Percentiles rank a stretch among this genome's conserved stretches.
These are phyloP conservation scores for Avena sativa DNA, from an alignment of 176 grass and related monocot genomes.

Conservation along the genomic window DNA sequence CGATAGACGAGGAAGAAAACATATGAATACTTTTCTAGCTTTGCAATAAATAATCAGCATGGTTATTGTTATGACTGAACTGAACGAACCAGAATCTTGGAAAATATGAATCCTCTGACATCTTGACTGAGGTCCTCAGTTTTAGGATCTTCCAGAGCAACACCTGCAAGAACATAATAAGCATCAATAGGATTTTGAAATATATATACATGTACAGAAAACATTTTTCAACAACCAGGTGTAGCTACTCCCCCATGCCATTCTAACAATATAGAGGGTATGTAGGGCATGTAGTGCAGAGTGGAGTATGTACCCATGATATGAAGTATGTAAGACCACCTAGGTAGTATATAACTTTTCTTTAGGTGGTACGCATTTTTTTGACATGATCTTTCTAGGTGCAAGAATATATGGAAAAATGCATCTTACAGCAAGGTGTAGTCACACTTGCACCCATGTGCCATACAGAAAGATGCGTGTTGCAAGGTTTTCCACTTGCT, in stretches of 20 bases:
- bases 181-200: slow-evolving; percentile 22
- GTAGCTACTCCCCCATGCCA: slow-evolving; percentile 1
- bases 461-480: neutral
- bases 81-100: slow-evolving; percentile 89
- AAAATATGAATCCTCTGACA: slow-evolving; percentile 98
- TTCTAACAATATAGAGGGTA: neutral
- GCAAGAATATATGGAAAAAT: slow-evolving; percentile 5
- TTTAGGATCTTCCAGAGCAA: slow-evolving; percentile 84
- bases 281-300: neutral
- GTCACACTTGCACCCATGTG: neutral
- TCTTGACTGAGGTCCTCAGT: slow-evolving; percentile 95
- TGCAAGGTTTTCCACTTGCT: neutral
- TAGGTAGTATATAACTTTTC: slow-evolving; percentile 8
- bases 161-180: slow-evolving; percentile 55
- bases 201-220: slow-evolving; percentile 5
- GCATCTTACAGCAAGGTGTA: neutral
- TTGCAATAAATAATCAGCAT: slow-evolving; percentile 22
- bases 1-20: slow-evolving; percentile 39
- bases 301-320: neutral
- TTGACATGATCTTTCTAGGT: slow-evolving; percentile 20
- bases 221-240: neutral
- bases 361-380: slow-evolving; percentile 12
- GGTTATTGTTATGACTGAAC: slow-evolving; percentile 39
- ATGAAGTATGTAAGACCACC: neutral
- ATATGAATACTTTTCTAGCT: slow-evolving; percentile 39